Conservation (phyloP, 331 rosid species). For the Quercus phellos region DNA sequence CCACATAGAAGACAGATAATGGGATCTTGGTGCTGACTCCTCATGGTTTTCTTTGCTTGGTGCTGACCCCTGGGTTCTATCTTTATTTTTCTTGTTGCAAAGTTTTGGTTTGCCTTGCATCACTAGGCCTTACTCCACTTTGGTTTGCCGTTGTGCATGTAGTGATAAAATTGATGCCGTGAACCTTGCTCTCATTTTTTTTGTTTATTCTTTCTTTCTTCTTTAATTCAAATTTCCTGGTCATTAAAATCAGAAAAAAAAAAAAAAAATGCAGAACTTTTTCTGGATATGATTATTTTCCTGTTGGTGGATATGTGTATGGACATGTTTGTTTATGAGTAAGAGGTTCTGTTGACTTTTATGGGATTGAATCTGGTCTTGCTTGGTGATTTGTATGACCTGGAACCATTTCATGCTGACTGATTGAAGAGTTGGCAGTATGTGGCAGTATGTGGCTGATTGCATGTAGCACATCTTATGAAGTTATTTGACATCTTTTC, state of each 20-base stretch:
- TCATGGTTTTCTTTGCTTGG: too few relatives aligned
- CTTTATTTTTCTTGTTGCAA: too few relatives aligned
- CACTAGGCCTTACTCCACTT: neutral
- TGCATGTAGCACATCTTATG: neutral
- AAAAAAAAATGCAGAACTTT: neutral
- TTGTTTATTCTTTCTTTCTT: too few relatives aligned
- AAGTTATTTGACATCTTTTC: neutral
- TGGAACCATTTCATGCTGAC: neutral
- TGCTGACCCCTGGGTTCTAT: too few relatives aligned
- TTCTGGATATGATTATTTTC: neutral
- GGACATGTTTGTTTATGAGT: constrained; percentile 9
- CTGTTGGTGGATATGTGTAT: constrained; percentile 4
- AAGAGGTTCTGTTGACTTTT: neutral
- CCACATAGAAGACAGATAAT: too few relatives aligned
- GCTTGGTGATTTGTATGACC: constrained; percentile 6
- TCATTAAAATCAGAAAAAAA: too few relatives aligned
- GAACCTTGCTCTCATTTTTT: too few relatives aligned
- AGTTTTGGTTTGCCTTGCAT: too few relatives aligned
- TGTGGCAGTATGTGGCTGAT: neutral
- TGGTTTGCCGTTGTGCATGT: neutral
- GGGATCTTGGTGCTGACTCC: too few relatives aligned
- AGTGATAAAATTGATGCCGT: neutral
- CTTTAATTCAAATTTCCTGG: too few relatives aligned
- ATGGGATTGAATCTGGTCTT: neutral
- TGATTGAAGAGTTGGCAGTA: neutral